phyloP scores from a whole-genome alignment of 306 rosid genomes.

The Trifolium pratense region DNA sequence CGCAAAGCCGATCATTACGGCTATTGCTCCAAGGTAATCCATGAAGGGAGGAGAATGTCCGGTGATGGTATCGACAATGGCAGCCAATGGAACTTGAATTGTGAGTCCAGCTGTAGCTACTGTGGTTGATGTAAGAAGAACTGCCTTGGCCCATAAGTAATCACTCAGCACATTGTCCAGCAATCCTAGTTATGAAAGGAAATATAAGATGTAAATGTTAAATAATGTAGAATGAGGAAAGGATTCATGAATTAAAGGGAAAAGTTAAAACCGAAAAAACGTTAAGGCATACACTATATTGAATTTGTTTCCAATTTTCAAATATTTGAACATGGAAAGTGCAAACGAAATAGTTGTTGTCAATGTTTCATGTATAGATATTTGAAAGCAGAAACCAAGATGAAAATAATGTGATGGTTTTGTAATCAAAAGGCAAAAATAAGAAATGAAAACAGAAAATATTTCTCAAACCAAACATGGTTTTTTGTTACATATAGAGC shows the following conservation, averaged over 20 bases:
- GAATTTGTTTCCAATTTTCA: not conserved
- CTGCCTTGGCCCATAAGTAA: constrained; percentile 97
- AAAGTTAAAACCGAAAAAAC: too few relatives aligned
- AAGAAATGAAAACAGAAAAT: not conserved
- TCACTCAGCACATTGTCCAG: constrained; percentile 94
- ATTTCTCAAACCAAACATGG: not conserved
- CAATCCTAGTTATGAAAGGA: constrained; percentile 58
- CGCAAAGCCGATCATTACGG: constrained; percentile 83
- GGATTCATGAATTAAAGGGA: not conserved
- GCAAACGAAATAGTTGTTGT: not conserved
- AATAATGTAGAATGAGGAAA: not conserved
- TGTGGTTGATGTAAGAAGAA: constrained; percentile 92
- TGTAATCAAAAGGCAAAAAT: not conserved
- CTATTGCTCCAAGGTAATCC: constrained; percentile 83
- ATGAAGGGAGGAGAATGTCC: constrained; percentile 79
- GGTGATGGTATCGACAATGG: constrained; percentile 73
- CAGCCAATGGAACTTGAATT: constrained; percentile 95
- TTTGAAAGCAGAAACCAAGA: not conserved
- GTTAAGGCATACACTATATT: not conserved
- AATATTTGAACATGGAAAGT: not conserved
- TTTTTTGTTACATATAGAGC: not conserved
- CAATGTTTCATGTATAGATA: not conserved
- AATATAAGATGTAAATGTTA: constrained; percentile 35
- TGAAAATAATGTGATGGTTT: not conserved
- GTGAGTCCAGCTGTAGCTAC: constrained; percentile 97